Evolutionary conservation across 2,329 filamentous ascomycete species (phyloP), one percentile per base, ranked within the genome.

Genomic region (Calycina marina): DNA sequence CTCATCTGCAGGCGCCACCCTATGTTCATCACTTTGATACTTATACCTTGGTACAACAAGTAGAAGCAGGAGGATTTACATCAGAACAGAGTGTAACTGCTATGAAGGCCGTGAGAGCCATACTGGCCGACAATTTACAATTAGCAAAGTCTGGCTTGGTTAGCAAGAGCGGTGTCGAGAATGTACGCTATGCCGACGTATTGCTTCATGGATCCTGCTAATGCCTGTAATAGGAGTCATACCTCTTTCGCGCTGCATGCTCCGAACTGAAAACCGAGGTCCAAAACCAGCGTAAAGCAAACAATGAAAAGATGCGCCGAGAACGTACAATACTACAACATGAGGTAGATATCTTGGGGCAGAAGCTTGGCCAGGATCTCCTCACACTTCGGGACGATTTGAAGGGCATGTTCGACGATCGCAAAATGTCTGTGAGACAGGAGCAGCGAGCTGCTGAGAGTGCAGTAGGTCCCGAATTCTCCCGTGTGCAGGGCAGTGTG

Each of bases 21-120:
- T 92, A 93, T 51, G 75, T 93, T 18, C 90, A 98, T 59, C 85
- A 96, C 58, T 98, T 98, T 56, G 88, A 98, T 58, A 93, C 78
- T 14, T 98, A 90, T 56, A 77, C 74, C 10, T 69, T 96, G 4
- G 90, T 96, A 11, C 78, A 79, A 49, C 73, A 83, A 46, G 72
- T 98, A 11, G 67, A 75, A 12, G 60, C 59, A 0, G 74, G 75
- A 9, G 79, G 78, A 0, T 94, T 85, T 56, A 72, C 69, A 2
- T 63, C 70, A 27, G 66, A 65, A 0, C 88, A 94, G 56, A 75
- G 84, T 15, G 73, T 85, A 31, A 83, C 77, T 4, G 65, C 84
- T 31, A 98, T 98, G 90, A 96, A 96, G 61, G 84, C 79, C 4
- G 75, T 96, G 35, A 75, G 88, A 14, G 66, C 67, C 3, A 65